Evolutionary conservation across 2,329 filamentous ascomycete species (phyloP), one percentile per base, ranked within the genome.

Genomic region (Neocucurbitaria cava): DNA sequence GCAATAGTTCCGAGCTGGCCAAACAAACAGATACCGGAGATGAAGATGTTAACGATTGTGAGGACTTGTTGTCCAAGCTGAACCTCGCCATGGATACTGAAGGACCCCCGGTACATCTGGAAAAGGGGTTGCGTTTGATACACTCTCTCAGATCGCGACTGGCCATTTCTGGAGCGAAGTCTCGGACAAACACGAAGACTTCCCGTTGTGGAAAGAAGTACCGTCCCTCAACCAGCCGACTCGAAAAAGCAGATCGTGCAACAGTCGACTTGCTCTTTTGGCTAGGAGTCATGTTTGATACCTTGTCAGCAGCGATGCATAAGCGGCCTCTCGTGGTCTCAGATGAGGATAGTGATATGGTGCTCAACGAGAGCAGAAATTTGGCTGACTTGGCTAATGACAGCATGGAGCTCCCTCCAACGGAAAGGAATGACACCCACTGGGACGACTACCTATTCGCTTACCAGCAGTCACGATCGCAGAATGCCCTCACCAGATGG

Each of bases 271-370:
- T 86, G 10, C 63, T 86, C 2, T 86, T 83, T 62, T 87, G 84
- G 84, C 72, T 87, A 15, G 82, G 81, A 0, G 75, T 85, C 41
- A 86, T 86, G 83, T 83, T 85, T 43, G 84, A 86, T 61, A 86
- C 83, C 0, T 69, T 85, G 8, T 84, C 81, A 0, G 79, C 84
- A 0, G 82, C 82, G 1, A 83, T 86, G 76, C 77, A 81, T 46
- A 74, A 78, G 45, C 77, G 78, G 1, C 77, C 79, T 3, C 64
- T 79, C 0, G 76, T 80, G 0, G 73, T 81, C 5, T 77, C 75
- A 1, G 78, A 81, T 53, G 78, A 80, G 54, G 79, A 81, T 45
- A 79, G 77, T 49, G 74, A 78, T 38, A 66, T 79, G 21, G 59
- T 64, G 9, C 46, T 51, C 2, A 54, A 56, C n/a, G 53, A 50